Evolutionary conservation across 2,329 filamentous ascomycete genomes (phyloP).

Genomic region (Colletotrichum tropicale): DNA sequence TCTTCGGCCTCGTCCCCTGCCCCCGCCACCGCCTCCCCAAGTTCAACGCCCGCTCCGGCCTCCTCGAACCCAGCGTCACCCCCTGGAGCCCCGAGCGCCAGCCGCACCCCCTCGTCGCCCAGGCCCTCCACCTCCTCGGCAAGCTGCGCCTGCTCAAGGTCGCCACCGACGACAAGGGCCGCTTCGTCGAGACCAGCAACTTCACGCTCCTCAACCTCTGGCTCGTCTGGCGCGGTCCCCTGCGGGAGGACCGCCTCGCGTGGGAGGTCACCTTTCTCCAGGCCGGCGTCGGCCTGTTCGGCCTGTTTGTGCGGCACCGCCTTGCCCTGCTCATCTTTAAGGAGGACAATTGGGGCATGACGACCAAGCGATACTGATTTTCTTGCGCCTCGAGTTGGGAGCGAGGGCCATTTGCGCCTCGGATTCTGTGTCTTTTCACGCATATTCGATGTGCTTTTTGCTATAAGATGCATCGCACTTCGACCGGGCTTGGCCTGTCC

Average conservation of each 20-base stretch:
- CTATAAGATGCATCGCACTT: background rate
- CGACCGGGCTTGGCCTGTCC: background rate
- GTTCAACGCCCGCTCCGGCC: conserved; percentile 83
- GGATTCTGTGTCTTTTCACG: background rate
- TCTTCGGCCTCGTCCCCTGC: conserved; percentile 89
- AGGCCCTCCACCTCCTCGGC: conserved; percentile 70
- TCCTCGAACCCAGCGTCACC: conserved; percentile 86
- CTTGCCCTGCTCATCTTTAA: conserved; percentile 89
- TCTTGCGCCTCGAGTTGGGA: background rate
- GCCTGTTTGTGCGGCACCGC: conserved; percentile 83
- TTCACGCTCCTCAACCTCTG: conserved; percentile 94
- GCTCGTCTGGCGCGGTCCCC: conserved; percentile 92
- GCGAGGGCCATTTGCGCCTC: background rate
- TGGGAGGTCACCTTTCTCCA: conserved; percentile 83
- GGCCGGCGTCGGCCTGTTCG: conserved; percentile 75
- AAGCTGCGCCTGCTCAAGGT: conserved; percentile 68
- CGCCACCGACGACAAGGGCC: conserved; percentile 68
- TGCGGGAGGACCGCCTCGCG: conserved; percentile 85
- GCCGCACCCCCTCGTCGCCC: conserved; percentile 67
- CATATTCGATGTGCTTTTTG: background rate
- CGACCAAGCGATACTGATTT: conserved; percentile 17
- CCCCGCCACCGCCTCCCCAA: conserved; percentile 89
- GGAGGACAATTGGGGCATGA: conserved; percentile 74
- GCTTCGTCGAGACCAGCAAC: conserved; percentile 83
- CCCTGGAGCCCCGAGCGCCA: conserved; percentile 73